A percentile compares a stretch with the other conserved stretches of the same genome.
phyloP scores from a whole-genome alignment of 768 basidiomycete species.

The Serendipita sp. region DNA sequence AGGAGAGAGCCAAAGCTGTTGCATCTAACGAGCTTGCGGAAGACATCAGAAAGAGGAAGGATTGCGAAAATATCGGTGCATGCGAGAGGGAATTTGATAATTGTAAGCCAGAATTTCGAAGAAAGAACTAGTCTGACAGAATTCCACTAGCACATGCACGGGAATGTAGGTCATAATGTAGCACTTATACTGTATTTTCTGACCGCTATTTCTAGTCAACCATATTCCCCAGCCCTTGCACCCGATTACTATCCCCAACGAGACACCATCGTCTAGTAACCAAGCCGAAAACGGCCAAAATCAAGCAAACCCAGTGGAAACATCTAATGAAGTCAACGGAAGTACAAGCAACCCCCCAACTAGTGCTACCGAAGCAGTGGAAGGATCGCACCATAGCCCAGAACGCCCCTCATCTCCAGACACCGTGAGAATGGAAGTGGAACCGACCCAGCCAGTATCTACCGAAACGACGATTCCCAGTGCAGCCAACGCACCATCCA shows the following conservation, averaged over 20 bases:
- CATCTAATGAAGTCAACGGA: neutral
- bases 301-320: neutral
- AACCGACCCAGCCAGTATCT: too few species aligned
- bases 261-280: neutral
- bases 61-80: conserved; percentile 46
- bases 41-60: conserved; percentile 37
- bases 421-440: too few species aligned
- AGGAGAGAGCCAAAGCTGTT: conserved; percentile 47
- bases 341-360: too few species aligned
- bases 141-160: conserved; percentile 42
- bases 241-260: neutral
- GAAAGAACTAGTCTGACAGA: conserved; percentile 7
- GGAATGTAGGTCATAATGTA: conserved; percentile 40
- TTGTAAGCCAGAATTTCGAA: conserved; percentile 27
- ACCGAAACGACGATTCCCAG: too few species aligned
- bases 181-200: conserved; percentile 1
- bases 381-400: too few species aligned
- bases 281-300: neutral
- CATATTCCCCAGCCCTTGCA: conserved; percentile 17
- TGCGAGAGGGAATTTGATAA: conserved; percentile 52
- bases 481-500: too few species aligned
- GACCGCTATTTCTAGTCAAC: conserved; percentile 20
- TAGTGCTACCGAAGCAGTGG: too few species aligned
- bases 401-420: too few species aligned
- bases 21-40: conserved; percentile 32